Conservation (phyloP, 2,329 filamentous ascomycete genomes). For the Penicillium sp. region DNA sequence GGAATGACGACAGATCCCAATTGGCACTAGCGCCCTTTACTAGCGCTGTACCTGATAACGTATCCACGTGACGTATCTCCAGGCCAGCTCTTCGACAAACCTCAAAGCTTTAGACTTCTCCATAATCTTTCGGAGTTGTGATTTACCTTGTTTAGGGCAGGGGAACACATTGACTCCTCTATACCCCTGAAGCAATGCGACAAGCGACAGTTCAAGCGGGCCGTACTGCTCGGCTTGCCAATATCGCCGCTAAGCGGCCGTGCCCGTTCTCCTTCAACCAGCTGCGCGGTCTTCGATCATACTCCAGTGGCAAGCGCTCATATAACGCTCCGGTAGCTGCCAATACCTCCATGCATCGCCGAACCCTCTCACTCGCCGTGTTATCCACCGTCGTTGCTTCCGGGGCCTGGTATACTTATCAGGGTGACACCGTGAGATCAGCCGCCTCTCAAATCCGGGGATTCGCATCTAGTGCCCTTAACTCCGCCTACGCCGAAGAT, state of each 20-base stretch:
- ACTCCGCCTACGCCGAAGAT: constrained; percentile 36
- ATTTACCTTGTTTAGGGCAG: constrained; percentile 8
- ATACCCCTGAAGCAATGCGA: constrained; percentile 45
- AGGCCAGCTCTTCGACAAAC: constrained; percentile 11
- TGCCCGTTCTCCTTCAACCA: constrained; percentile 40
- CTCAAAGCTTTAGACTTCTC: constrained; percentile 9
- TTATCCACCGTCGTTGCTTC: constrained; percentile 51
- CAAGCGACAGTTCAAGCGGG: constrained; percentile 48
- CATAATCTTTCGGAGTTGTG: constrained; percentile 4
- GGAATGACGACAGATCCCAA: constrained; percentile 36
- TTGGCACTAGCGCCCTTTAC: constrained; percentile 24
- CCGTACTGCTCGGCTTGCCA: constrained; percentile 50
- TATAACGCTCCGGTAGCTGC: constrained; percentile 37
- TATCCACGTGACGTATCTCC: constrained; percentile 25
- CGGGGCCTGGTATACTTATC: constrained; percentile 53
- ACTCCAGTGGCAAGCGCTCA: constrained; percentile 37
- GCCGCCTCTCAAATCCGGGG: constrained; percentile 24
- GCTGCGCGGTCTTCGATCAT: constrained; percentile 38
- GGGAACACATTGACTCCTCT: background rate
- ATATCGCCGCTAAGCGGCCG: constrained; percentile 39
- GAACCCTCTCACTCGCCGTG: constrained; percentile 50
- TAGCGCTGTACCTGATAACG: background rate
- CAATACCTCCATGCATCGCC: constrained; percentile 52
- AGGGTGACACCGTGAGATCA: constrained; percentile 36
- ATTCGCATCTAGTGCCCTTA: constrained; percentile 26